phyloP scores from a whole-genome alignment of 2,329 filamentous ascomycete genomes.

The Beauveria brongniartii region DNA sequence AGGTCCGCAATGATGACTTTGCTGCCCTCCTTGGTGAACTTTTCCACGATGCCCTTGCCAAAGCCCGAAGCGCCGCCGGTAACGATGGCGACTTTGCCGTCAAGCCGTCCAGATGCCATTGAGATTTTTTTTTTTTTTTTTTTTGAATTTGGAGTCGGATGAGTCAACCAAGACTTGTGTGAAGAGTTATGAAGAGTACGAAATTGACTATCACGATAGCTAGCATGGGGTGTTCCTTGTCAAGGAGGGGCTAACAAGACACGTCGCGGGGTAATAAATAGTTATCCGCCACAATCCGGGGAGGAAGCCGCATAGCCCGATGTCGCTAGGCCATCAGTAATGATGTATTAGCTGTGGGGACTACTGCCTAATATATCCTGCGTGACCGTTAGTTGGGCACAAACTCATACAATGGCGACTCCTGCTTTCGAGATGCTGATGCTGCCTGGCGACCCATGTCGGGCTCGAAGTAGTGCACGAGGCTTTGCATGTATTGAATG shows the following conservation, averaged over 20 bases:
- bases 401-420: neutral
- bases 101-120: slow-evolving; percentile 22
- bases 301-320: neutral
- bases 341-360: neutral
- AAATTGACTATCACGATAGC: neutral
- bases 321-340: neutral
- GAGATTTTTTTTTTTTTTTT: no score
- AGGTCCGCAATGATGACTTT: slow-evolving; percentile 57
- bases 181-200: no score
- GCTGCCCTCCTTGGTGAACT: slow-evolving; percentile 51
- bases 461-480: slow-evolving; percentile 39
- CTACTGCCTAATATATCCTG: neutral
- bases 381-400: neutral
- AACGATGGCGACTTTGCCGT: slow-evolving; percentile 35
- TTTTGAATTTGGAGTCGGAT: no score
- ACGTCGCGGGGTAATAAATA: slow-evolving; percentile 14
- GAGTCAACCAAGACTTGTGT: no score
- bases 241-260: neutral
- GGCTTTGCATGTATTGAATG: slow-evolving; percentile 37
- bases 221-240: no score
- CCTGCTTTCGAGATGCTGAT: slow-evolving; percentile 28
- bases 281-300: neutral
- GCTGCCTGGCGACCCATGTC: slow-evolving; percentile 36
- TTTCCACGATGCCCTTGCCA: slow-evolving; percentile 51
- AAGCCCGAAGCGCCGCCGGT: slow-evolving; percentile 55